These are phyloP conservation scores for Leccinum longicurvipes DNA, from an alignment of 768 basidiomycete genomes.

Conservation along the genomic window DNA sequence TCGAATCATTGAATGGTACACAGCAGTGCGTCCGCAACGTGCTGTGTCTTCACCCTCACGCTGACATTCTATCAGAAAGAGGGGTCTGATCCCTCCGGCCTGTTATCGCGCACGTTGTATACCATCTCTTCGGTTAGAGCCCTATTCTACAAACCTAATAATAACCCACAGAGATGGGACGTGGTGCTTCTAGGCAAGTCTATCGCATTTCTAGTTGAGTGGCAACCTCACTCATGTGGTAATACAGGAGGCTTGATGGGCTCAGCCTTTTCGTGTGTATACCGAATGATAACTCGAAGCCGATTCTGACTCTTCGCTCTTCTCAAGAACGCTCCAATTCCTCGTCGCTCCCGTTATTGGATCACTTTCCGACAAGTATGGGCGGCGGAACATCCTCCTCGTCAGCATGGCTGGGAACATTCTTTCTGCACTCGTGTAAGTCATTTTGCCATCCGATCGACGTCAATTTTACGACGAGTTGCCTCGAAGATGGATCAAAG, in stretches of 20 bases:
- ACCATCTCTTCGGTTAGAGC: slow-evolving; percentile 66
- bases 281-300: slow-evolving; percentile 30
- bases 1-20: slow-evolving; percentile 95
- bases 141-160: slow-evolving; percentile 55
- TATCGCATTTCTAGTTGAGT: too few species aligned
- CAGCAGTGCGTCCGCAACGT: slow-evolving; percentile 44
- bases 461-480: not conserved
- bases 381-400: slow-evolving; percentile 79
- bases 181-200: slow-evolving; percentile 83
- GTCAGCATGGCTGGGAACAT: slow-evolving; percentile 92
- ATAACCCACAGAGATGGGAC: slow-evolving; percentile 83
- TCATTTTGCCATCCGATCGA: slow-evolving; percentile 8
- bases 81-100: slow-evolving; percentile 61
- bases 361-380: slow-evolving; percentile 83
- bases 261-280: slow-evolving; percentile 82
- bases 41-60: not conserved
- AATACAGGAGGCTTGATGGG: slow-evolving; percentile 81
- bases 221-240: slow-evolving; percentile 6
- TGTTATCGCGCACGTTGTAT: slow-evolving; percentile 68
- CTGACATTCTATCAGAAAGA: slow-evolving; percentile 52
- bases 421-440: slow-evolving; percentile 80
- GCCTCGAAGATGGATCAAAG: slow-evolving; percentile 73
- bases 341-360: slow-evolving; percentile 82
- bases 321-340: slow-evolving; percentile 74
- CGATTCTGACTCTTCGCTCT: slow-evolving; percentile 27